Evolutionary conservation across 192 early-diverging fungal genomes (phyloP).

Genomic region (Coemansia sp.): DNA sequence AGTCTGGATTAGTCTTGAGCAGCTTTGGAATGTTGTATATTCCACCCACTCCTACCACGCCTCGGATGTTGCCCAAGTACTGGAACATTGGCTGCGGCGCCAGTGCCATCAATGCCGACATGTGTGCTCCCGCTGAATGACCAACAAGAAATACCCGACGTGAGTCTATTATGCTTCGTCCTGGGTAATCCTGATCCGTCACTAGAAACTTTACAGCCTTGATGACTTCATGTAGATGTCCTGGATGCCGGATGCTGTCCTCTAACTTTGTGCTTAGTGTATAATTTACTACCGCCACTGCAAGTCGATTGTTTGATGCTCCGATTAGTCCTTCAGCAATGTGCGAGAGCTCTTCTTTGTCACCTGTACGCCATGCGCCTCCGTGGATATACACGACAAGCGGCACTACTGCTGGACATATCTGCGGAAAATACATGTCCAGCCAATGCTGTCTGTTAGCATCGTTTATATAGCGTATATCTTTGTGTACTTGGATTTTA

Average conservation of each 20-base stretch:
- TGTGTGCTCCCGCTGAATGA: slow-evolving; percentile 79
- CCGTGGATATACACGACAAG: slow-evolving; percentile 78
- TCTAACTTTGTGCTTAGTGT: slow-evolving; percentile 48
- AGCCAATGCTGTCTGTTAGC: slow-evolving; percentile 51
- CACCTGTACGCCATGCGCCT: slow-evolving; percentile 82
- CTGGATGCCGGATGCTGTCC: slow-evolving; percentile 60
- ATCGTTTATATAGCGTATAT: slow-evolving; percentile 31
- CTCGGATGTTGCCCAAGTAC: slow-evolving; percentile 39
- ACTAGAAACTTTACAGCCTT: slow-evolving; percentile 56
- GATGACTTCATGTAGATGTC: slow-evolving; percentile 65
- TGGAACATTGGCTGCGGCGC: slow-evolving; percentile 32
- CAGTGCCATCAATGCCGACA: slow-evolving; percentile 62
- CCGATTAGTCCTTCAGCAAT: slow-evolving; percentile 56
- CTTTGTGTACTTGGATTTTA: slow-evolving; percentile 15
- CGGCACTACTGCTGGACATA: slow-evolving; percentile 21
- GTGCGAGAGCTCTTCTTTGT: slow-evolving; percentile 60
- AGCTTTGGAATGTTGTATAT: slow-evolving; percentile 79
- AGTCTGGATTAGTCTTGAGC: slow-evolving; percentile 61
- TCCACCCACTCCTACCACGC: slow-evolving; percentile 76
- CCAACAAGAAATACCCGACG: slow-evolving; percentile 61
- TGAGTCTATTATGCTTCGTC: slow-evolving; percentile 23
- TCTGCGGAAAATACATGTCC: slow-evolving; percentile 62
- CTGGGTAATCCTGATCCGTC: slow-evolving; percentile 19
- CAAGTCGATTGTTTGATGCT: slow-evolving; percentile 28
- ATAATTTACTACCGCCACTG: slow-evolving; percentile 76